Base-by-base conservation (phyloP, 2,329 filamentous ascomycete species). In the Penicillium glabrum region DNA sequence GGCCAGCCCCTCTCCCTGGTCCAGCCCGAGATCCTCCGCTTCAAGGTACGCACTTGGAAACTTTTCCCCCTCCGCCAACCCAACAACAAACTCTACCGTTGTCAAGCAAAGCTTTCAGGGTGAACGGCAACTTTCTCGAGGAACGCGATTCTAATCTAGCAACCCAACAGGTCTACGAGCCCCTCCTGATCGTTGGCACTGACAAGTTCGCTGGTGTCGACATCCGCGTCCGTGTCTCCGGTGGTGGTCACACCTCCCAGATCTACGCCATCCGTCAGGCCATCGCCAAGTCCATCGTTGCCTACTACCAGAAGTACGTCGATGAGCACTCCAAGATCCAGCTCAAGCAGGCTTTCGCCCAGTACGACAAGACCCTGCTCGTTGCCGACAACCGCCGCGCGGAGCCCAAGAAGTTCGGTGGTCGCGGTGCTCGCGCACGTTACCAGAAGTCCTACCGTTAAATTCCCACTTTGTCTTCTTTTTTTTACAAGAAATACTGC, bases 391-490 rank as follows among this genome's bases (percentile, higher is more conserved):
- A 96, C 89, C 90, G 95, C 81, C 91, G 95, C 74, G 95, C 91
- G 82, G 95, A 99, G 87, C 93, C 93, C 83, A 98, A 98, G 93
- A 97, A 97, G 86, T 83, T 83, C 76, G 82, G 81, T 75, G 80
- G 80, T 90, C 89, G 87, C 74, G 93, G 93, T 87, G 93, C 95
- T 78, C 89, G 93, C 78, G 85, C 93, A 77, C 89, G 93, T 79
- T 98, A 91, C 93, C 93, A 98, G 86, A 97, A 97, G 86, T 96
- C 93, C 72, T 96, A 97, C 89, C 91, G 93, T 93, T 96, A 93
- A 91, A 69, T 50, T 50, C 23, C 33, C 29, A 26, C 33, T 37
- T 50, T 33, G 23, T 48, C 49, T 44, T 23, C 37, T 41, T 51
- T 51, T 33, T 24, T 39, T 21, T 48, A 33, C 46, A 48, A 43